Conservation (phyloP, 2,329 filamentous ascomycete genomes). For the Fusarium guadeloupense region DNA sequence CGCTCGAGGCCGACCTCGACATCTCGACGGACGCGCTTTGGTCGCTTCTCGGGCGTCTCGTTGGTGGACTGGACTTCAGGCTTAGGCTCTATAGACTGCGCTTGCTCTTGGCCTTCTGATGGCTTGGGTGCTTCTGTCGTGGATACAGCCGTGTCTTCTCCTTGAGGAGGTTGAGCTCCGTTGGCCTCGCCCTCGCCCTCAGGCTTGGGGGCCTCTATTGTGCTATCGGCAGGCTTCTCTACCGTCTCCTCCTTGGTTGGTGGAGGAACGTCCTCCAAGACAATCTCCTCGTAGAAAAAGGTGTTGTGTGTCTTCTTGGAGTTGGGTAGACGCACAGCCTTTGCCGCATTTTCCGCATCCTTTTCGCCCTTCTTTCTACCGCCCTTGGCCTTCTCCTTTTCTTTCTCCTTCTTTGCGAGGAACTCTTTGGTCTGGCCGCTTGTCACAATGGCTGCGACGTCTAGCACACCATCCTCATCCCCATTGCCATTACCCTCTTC, state of each 20-base stretch:
- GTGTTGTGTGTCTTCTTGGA: constrained; percentile 73
- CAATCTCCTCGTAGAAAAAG: constrained; percentile 77
- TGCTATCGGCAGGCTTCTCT: constrained; percentile 27
- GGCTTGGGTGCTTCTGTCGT: constrained; percentile 36
- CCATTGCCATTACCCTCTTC: constrained; percentile 55
- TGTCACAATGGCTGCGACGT: constrained; percentile 86
- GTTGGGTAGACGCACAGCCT: constrained; percentile 72
- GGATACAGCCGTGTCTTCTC: constrained; percentile 3
- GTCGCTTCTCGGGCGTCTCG: constrained; percentile 55
- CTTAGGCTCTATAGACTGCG: constrained; percentile 32
- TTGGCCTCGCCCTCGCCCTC: constrained; percentile 26
- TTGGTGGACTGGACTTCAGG: constrained; percentile 34
- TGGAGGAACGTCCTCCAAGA: constrained; percentile 61
- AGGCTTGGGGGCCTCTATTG: constrained; percentile 22
- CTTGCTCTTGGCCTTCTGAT: constrained; percentile 35
- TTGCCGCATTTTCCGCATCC: constrained; percentile 64
- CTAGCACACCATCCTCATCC: constrained; percentile 77
- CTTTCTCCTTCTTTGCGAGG: constrained; percentile 82
- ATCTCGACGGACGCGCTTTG: constrained; percentile 69
- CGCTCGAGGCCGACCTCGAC: constrained; percentile 82
- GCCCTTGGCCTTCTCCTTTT: constrained; percentile 71
- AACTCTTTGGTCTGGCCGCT: constrained; percentile 85
- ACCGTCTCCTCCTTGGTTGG: constrained; percentile 46
- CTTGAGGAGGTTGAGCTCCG: constrained; percentile 19
- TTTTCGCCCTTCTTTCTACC: constrained; percentile 62